Percentiles rank a stretch among this genome's conserved stretches.
These are phyloP conservation scores for Graphilbum sp. DNA, from an alignment of 2,329 filamentous ascomycete species.

Conservation along the genomic window DNA sequence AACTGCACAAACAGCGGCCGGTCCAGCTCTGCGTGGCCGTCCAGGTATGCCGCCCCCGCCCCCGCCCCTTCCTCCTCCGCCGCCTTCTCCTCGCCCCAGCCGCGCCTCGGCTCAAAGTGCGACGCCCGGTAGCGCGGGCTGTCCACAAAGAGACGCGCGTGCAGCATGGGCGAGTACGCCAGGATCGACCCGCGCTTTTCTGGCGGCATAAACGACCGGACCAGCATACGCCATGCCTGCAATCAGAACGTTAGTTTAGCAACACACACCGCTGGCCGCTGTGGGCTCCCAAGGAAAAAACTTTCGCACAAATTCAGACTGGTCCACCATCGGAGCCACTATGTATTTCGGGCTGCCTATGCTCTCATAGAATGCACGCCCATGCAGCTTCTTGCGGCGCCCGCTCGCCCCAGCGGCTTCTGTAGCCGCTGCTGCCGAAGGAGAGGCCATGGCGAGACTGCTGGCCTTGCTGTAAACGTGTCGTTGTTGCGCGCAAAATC, in stretches of 20 bases:
- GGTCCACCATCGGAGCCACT: conserved; percentile 94
- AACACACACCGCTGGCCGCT: too few relatives aligned
- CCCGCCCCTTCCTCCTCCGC: conserved; percentile 11
- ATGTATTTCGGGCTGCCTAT: conserved; percentile 84
- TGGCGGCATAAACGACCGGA: conserved; percentile 72
- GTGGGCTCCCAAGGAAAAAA: too few relatives aligned
- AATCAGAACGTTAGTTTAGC: too few relatives aligned
- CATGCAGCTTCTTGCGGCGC: conserved; percentile 47
- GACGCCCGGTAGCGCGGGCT: conserved; percentile 57
- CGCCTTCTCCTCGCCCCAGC: conserved; percentile 13
- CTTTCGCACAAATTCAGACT: conserved; percentile 93
- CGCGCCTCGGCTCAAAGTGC: conserved; percentile 61
- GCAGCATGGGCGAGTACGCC: conserved; percentile 91
- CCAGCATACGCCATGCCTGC: conserved; percentile 90
- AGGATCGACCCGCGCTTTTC: conserved; percentile 50
- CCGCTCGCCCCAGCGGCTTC: conserved; percentile 1
- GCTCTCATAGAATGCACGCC: conserved; percentile 85
- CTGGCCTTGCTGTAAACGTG: too few relatives aligned
- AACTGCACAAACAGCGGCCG: conserved; percentile 92
- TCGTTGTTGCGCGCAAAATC: too few relatives aligned
- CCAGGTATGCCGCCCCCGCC: conserved; percentile 41
- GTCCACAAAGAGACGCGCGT: conserved; percentile 75
- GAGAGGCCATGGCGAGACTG: conserved; percentile 7
- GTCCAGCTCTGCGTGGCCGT: conserved; percentile 74
- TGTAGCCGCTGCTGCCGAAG: conserved; percentile 4